Evolutionary conservation across 805 yeast species (phyloP), one percentile per base, ranked within the genome.

Genomic region (Sugiyamaella chiloensis): DNA sequence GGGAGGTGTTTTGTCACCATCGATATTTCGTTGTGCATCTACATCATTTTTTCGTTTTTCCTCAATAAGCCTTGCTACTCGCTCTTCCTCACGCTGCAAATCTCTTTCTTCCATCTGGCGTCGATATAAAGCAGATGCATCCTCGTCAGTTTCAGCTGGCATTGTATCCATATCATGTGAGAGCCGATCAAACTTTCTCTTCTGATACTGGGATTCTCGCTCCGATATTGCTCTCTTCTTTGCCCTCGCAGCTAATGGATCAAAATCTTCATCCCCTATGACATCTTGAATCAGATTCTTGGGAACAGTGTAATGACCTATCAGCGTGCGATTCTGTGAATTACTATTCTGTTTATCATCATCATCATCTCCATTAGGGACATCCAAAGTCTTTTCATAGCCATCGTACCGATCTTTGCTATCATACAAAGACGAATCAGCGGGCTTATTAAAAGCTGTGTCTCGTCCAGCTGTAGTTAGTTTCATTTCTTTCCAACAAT

Each of bases 121-220:
- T 44, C 70, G 70, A 52, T 77, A 76, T 1, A 34, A 16, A 12
- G 4, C 5, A n/a, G 37, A 19, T 5, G 37, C 16, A 34, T 34
- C 37, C 4, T 12, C 16, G 7, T 34, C 37, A 4, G 37, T 12
- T 11, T 34, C 37, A n/a, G 37, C 37, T 16, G 4, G 14, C 21
- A 16, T 34, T 14, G 21, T 34, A 16, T 34, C 37, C 19, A 19
- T 21, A 4, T 34, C 37, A 34, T 34, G 37, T 12, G 37, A 34
- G 4, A 34, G 16, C 14, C 42, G 50, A 30, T 65, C 62, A 23
- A 62, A 61, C 51, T 71, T 68, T 50, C 71, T 68, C 50, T 63
- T 68, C 41, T 77, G 81, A 58, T 79, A 81, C 4, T 71, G 75
- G 39, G 68, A 65, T 54, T 75, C 80, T 16, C 71, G 65, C 2